phyloP scores from a whole-genome alignment of 805 yeast species.

The Cyberlindnera sargentensis region DNA sequence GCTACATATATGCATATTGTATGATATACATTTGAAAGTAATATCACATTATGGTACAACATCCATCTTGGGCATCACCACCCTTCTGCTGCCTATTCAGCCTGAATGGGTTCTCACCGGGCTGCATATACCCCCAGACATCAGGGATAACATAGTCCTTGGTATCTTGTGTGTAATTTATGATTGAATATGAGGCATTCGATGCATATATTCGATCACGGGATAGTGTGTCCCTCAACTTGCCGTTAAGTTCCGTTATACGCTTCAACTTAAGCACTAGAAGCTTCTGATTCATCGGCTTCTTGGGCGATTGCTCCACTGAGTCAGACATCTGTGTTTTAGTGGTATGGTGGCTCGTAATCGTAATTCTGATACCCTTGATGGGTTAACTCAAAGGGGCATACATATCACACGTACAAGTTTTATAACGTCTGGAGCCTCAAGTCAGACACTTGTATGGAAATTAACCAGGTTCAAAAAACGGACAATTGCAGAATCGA shows the following conservation, averaged over 20 bases:
- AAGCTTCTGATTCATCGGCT: conserved; percentile 29
- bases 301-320: background rate
- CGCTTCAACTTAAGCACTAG: conserved; percentile 53
- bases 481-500: no score
- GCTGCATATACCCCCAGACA: conserved; percentile 32
- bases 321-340: background rate
- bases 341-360: no score
- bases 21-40: background rate
- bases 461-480: no score
- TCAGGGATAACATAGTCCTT: conserved; percentile 34
- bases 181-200: conserved; percentile 45
- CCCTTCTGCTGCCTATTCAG: conserved; percentile 5
- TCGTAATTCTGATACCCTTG: no score
- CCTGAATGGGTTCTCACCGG: conserved; percentile 33
- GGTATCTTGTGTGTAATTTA: conserved; percentile 28
- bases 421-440: no score
- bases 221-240: conserved; percentile 42
- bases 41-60: conserved; percentile 30
- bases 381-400: no score
- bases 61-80: conserved; percentile 11
- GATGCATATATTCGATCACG: conserved; percentile 60
- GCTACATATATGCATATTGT: background rate
- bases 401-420: no score
- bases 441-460: no score
- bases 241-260: conserved; percentile 48